Evolutionary conservation across 2,329 filamentous ascomycete species (phyloP).

Genomic region (Scedosporium minutisporum): DNA sequence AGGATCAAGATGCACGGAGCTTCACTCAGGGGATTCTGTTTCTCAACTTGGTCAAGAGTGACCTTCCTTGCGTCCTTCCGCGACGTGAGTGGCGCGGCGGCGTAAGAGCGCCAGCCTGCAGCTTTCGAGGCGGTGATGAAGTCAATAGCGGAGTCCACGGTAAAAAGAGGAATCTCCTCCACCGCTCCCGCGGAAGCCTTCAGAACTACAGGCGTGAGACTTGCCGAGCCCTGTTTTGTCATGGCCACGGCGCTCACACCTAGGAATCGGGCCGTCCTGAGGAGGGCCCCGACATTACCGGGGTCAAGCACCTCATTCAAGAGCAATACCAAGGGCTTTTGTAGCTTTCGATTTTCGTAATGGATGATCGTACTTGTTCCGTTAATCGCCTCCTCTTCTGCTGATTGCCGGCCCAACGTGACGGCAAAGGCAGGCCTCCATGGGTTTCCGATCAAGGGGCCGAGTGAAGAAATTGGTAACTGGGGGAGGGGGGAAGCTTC

Average conservation of each 20-base stretch:
- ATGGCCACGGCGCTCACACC: constrained; percentile 77
- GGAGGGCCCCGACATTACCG: constrained; percentile 81
- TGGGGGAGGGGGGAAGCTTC: constrained; percentile 78
- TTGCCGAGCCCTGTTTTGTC: constrained; percentile 62
- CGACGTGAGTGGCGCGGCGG: constrained; percentile 30
- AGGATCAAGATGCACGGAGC: constrained; percentile 71
- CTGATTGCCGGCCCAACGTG: constrained; percentile 55
- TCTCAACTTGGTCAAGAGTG: constrained; percentile 39
- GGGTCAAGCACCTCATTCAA: constrained; percentile 74
- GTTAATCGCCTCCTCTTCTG: constrained; percentile 66
- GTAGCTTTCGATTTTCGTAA: constrained; percentile 14
- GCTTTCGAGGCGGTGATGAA: constrained; percentile 62
- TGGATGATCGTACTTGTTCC: constrained; percentile 35
- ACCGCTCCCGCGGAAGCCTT: constrained; percentile 85
- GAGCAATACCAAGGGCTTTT: constrained; percentile 61
- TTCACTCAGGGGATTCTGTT: constrained; percentile 40
- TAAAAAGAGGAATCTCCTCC: constrained; percentile 68
- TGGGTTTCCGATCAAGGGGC: constrained; percentile 33
- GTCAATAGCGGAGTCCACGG: constrained; percentile 52
- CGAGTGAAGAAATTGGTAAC: constrained; percentile 53
- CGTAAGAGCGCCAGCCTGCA: constrained; percentile 76
- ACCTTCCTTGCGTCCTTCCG: constrained; percentile 29
- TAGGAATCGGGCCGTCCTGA: constrained; percentile 84
- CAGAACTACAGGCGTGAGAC: constrained; percentile 65
- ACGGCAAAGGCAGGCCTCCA: constrained; percentile 46